A percentile compares a stretch with the other conserved stretches of the same genome.
These are phyloP conservation scores for Nemophila menziesii DNA, from an alignment of 257 asterid species.

Conservation along the genomic window DNA sequence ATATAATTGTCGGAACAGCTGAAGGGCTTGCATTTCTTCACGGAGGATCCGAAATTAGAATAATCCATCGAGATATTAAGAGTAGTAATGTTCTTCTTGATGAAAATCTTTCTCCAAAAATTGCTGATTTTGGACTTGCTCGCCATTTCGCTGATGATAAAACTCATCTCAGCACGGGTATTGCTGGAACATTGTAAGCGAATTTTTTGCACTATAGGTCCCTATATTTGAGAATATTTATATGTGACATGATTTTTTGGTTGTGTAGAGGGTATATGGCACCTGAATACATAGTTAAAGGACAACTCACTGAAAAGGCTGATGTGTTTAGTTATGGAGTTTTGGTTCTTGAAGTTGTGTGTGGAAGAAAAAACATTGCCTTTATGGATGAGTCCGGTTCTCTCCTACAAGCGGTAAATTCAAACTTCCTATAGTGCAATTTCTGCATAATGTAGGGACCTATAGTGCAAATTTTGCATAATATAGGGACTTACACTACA, in stretches of 20 bases:
- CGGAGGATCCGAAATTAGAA: slow-evolving; percentile 44
- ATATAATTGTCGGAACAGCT: slow-evolving; percentile 60
- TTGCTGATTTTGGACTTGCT: slow-evolving; percentile 90
- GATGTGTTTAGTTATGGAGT: slow-evolving; percentile 78
- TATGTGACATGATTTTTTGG: neutral
- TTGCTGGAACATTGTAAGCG: slow-evolving; percentile 86
- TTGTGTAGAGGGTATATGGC: slow-evolving; percentile 84
- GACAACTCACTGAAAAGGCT: slow-evolving; percentile 89
- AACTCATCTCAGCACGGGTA: slow-evolving; percentile 80
- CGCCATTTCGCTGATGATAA: slow-evolving; percentile 59
- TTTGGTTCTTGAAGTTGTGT: slow-evolving; percentile 62
- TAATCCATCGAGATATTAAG: slow-evolving; percentile 78
- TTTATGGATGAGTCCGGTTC: slow-evolving; percentile 51
- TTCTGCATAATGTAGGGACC: too few relatives aligned
- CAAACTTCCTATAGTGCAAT: too few relatives aligned
- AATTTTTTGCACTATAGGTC: neutral
- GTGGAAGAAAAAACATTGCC: slow-evolving; percentile 61
- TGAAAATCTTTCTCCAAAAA: slow-evolving; percentile 44
- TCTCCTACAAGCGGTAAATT: slow-evolving; percentile 60
- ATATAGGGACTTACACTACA: too few relatives aligned
- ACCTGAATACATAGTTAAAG: slow-evolving; percentile 82
- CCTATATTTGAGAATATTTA: neutral
- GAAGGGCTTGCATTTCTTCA: slow-evolving; percentile 76
- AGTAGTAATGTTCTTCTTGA: slow-evolving; percentile 77
- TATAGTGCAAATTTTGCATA: too few relatives aligned